Base-by-base conservation (phyloP, 805 yeast genomes). In the Clavispora phyllophila region DNA sequence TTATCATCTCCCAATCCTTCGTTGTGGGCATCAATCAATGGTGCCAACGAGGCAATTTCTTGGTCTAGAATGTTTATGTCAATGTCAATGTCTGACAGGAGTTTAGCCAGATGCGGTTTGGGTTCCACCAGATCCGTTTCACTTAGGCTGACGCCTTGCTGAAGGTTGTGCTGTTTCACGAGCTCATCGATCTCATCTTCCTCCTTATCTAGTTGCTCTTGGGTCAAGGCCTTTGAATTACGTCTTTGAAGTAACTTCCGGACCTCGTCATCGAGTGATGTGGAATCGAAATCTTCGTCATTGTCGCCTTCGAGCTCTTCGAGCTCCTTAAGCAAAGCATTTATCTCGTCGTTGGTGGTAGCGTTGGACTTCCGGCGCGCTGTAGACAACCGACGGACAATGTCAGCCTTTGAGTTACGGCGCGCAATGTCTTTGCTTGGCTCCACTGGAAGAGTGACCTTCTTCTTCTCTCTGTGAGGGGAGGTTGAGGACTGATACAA, bases 41-140 rank as follows among this genome's bases (percentile, higher is more conserved):
- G 73, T 6, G 65, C 68, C 40, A 69, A 55, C 29, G 65, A 57
- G 13, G 70, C 71, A 18, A 70, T 61, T 45, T 69, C 74, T 43
- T 64, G 70, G 41, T 70, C 73, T 28, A 69, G 58, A 6, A 56
- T 57, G 14, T 60, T 50, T 38, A 66, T 49, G 40, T 59, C 64
- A 51, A 61, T 51, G 32, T 58, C 68, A n/a, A 54, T 36, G 27
- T 47, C 54, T 15, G 43, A 43, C 7, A 37, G 24, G 13, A 39
- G 29, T 13, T 43, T 34, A 36, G 19, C 8, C 23, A 17, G 15
- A 7, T 15, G n/a, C 17, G 18, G 38, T 31, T 41, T 39, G 2
- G 38, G 46, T 17, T 39, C 44, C 14, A 38, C 35, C 9, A 39
- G 42, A 10, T 45, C 40, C 7, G 50, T 46, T 20, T 57, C 62